Evolutionary conservation across 306 rosid species (phyloP), one percentile per base, ranked within the genome.

Genomic region (Vigna hirtella): DNA sequence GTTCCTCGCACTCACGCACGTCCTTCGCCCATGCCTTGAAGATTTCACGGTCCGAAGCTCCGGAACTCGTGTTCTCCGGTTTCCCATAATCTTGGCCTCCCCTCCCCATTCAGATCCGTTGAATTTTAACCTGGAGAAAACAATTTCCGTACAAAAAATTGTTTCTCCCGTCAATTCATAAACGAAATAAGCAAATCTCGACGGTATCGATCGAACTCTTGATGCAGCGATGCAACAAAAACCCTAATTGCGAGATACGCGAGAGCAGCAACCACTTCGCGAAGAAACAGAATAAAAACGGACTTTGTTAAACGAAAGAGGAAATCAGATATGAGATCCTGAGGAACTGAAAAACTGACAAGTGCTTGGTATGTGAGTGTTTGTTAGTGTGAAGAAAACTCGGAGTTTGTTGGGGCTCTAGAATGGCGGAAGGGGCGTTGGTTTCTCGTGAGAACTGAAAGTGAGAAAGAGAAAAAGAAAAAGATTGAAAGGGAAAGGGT

Each of bases 21-120:
- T 88, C 92, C 51, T 67, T 92, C 0, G 92, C 77, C 98, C 98
- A 91, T 8, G 97, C 88, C 45, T 88, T 91, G 80, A 90, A 91
- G 2, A 51, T 55, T 9, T 59, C 85, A 24, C 63, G 16, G 14
- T 71, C 86, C 28, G 85, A 70, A 72, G 55, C 15, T 36, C 38
- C 75, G 5, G 86, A 45, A 79, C 76, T 71, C 61, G 78, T 2
- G 18, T 24, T 78, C 62, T 88, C 91, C 13, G 17, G 55, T 3
- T 40, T 85, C 58, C 88, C 91, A 61, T 83, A 83, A 47, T 85
- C 55, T 18, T 90, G 69, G n/a, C 90, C 86, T 43, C 89, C 95
- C 42, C 71, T 85, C 70, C 93, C 93, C 91, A 89, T 87, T 72
- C 72, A 81, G 85, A 80, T 82, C 85, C 70, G 57, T 0, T 11